Evolutionary conservation across 2,329 filamentous ascomycete species (phyloP).

Genomic region (Calonectria leucothoes): DNA sequence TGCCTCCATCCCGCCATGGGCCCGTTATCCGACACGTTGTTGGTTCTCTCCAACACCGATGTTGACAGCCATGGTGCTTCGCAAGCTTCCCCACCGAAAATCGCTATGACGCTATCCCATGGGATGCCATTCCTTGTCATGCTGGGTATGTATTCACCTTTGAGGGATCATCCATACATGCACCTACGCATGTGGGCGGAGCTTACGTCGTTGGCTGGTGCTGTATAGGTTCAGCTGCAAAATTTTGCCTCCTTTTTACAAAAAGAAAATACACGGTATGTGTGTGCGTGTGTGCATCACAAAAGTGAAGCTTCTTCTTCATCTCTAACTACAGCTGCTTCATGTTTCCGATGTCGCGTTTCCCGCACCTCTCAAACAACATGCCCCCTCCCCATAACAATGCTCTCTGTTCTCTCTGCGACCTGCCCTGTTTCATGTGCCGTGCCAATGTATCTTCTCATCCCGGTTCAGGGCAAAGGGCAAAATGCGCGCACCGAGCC

Average conservation of each 20-base stretch:
- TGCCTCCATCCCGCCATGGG: constrained; percentile 8
- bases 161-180: neutral
- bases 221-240: neutral
- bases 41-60: neutral
- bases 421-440: constrained; percentile 22
- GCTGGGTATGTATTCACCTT: neutral
- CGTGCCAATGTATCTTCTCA: neutral
- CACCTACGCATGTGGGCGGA: neutral
- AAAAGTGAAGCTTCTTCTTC: neutral
- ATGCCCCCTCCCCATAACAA: constrained; percentile 11
- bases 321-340: neutral
- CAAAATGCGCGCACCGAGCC: neutral
- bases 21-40: neutral
- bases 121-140: constrained; percentile 18
- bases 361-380: neutral
- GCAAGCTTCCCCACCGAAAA: constrained; percentile 23
- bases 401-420: constrained; percentile 2
- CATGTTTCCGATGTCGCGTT: neutral
- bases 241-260: neutral
- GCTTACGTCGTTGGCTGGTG: neutral
- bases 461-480: neutral
- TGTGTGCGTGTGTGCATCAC: neutral
- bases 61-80: neutral
- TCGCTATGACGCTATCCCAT: constrained; percentile 21
- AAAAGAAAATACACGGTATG: neutral